Percentiles rank a stretch among this genome's conserved stretches.
Evolutionary conservation across 148 eudicot species (phyloP).

Genomic region (Rhododendron ferrugineum): DNA sequence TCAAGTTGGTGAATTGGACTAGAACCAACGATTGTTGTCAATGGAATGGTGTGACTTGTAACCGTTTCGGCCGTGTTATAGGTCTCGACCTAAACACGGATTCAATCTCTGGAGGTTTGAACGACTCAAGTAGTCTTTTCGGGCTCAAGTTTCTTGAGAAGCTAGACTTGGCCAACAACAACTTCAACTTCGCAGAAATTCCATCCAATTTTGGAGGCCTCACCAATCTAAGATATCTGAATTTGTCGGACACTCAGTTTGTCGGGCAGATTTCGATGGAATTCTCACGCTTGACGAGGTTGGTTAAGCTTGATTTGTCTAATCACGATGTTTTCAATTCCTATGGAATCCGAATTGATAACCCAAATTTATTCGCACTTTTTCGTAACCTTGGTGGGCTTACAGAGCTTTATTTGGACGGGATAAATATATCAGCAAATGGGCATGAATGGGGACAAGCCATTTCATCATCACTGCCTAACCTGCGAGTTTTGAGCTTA

Average conservation of each 20-base stretch:
- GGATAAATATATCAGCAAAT: slow-evolving; percentile 7
- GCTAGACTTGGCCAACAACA: slow-evolving; percentile 28
- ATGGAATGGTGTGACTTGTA: slow-evolving; percentile 42
- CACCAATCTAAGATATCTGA: slow-evolving; percentile 16
- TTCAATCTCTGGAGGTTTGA: no score
- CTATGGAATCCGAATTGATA: not conserved
- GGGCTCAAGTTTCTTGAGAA: slow-evolving; percentile 18
- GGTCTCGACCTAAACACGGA: slow-evolving; percentile 21
- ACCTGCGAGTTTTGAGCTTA: slow-evolving; percentile 17
- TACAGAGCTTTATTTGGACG: slow-evolving; percentile 11
- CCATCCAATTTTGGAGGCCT: slow-evolving; percentile 17
- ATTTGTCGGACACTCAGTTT: slow-evolving; percentile 31
- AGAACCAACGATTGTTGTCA: slow-evolving; percentile 21
- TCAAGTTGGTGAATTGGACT: slow-evolving; percentile 25
- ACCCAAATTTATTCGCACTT: not conserved
- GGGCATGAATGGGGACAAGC: slow-evolving; percentile 6
- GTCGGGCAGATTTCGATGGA: slow-evolving; percentile 28
- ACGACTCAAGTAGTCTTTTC: slow-evolving; percentile 15
- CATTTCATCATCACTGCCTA: slow-evolving; percentile 13
- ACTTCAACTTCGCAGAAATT: not conserved
- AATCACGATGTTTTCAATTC: no score
- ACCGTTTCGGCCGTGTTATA: slow-evolving; percentile 20
- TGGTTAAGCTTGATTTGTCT: slow-evolving; percentile 26
- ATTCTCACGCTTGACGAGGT: slow-evolving; percentile 17
- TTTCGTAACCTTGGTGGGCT: slow-evolving; percentile 5